These are phyloP conservation scores for Xylariomycetidae sp. DNA, from an alignment of 2,329 filamentous ascomycete species.

Conservation along the genomic window DNA sequence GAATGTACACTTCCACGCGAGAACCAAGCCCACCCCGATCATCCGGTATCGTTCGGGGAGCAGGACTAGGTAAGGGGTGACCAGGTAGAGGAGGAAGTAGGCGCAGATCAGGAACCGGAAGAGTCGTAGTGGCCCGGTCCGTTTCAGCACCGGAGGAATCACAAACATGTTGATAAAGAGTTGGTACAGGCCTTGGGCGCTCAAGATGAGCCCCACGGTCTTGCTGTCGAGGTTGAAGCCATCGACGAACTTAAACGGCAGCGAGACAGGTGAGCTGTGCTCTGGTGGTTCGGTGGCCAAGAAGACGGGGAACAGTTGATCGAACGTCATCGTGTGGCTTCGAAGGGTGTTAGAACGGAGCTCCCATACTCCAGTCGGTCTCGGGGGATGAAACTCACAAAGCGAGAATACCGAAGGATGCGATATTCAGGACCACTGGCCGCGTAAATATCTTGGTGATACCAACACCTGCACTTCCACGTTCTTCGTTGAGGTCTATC, in stretches of 20 bases:
- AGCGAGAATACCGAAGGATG: slow-evolving; percentile 86
- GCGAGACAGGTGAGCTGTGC: slow-evolving; percentile 42
- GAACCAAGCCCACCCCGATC: slow-evolving; percentile 66
- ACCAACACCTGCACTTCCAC: slow-evolving; percentile 14
- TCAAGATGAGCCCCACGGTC: slow-evolving; percentile 80
- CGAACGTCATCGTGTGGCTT: slow-evolving; percentile 95
- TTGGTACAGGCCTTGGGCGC: slow-evolving; percentile 82
- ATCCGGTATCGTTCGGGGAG: slow-evolving; percentile 67
- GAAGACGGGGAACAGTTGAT: slow-evolving; percentile 88
- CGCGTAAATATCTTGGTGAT: slow-evolving; percentile 66
- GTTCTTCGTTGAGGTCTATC: slow-evolving; percentile 25
- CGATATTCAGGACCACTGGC: slow-evolving; percentile 79
- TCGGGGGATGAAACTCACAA: slow-evolving; percentile 67
- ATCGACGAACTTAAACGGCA: slow-evolving; percentile 85
- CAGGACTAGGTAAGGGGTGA: slow-evolving; percentile 83
- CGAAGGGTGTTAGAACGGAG: slow-evolving; percentile 14
- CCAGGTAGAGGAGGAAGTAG: slow-evolving; percentile 83
- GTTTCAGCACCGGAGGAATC: slow-evolving; percentile 70
- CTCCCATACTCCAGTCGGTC: not conserved
- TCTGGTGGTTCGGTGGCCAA: slow-evolving; percentile 61
- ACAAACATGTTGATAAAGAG: slow-evolving; percentile 80
- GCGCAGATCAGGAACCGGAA: slow-evolving; percentile 76
- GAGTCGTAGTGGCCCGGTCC: slow-evolving; percentile 70
- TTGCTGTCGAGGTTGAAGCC: slow-evolving; percentile 81
- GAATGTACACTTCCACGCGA: slow-evolving; percentile 91